Evolutionary conservation across 2,329 filamentous ascomycete species (phyloP), one percentile per base, ranked within the genome.

Genomic region (Aureobasidium subglaciale): DNA sequence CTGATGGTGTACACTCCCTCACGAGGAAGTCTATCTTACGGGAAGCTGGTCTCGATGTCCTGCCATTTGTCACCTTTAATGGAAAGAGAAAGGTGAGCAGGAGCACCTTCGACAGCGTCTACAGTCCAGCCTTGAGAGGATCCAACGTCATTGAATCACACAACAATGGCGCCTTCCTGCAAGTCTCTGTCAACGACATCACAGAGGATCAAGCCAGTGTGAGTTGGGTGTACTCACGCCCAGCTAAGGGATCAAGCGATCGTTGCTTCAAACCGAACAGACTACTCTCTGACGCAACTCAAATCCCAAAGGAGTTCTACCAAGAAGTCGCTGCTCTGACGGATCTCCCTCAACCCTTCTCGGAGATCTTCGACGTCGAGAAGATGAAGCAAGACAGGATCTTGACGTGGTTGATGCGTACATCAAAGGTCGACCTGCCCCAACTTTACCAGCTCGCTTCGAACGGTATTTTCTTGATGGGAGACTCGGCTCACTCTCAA

Each of bases 371-470:
- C 25, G 57, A 71, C 18, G 53, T 56, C 5, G 58, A 64, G 5
- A 63, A 59, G 8, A 59, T 74, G 57, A 61, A 61, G 5, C 54
- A 62, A 2, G 72, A 74, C 34, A 61, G 70, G 10, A 53, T 71
- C 4, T 55, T 73, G 40, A 67, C 72, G 46, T 75, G 72, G 71
- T 60, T 75, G 13, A 74, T 75, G 73, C 67, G 73, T 11, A 69
- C 62, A 2, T 52, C 48, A 5, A 32, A 52, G 11, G 42, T 65
- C 2, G 58, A 63, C 1, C 48, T 58, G 7, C 16, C 49, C 13
- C 20, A 57, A 15, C 58, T 71, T 6, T 52, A 64, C 18, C 46
- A 59, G 5, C 52, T 68, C 0, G 63, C 63, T 1, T 59, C 61
- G 8, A 59, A 61, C 24, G 63, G 64, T 18, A 59, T 70, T 4